These are phyloP conservation scores for Amaranthus tricolor DNA, from an alignment of 179 eudicot genomes.

Conservation along the genomic window DNA sequence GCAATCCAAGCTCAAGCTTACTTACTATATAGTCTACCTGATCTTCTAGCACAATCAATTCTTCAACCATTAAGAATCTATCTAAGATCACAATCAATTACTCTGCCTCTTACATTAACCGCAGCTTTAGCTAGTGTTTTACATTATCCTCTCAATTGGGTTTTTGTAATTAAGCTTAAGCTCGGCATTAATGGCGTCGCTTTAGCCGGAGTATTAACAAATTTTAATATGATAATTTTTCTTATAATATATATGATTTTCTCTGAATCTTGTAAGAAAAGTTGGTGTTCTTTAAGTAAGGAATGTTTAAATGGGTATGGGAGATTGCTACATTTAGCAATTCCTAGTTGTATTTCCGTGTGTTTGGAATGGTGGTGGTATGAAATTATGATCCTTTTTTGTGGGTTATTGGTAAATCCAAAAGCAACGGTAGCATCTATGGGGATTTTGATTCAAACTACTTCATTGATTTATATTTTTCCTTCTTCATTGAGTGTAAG, in stretches of 20 bases:
- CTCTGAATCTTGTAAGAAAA: constrained; percentile 15
- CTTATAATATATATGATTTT: constrained; percentile 22
- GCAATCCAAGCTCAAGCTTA: constrained; percentile 41
- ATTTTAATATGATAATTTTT: constrained; percentile 25
- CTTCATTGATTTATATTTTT: constrained; percentile 45
- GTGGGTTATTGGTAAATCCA: constrained; percentile 39
- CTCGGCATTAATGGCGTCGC: constrained; percentile 44
- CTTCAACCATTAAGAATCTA: constrained; percentile 38
- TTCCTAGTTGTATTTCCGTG: constrained; percentile 47
- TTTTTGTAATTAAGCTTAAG: constrained; percentile 23
- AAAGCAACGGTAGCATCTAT: constrained; percentile 36
- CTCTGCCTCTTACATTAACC: constrained; percentile 35
- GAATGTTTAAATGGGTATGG: constrained; percentile 18
- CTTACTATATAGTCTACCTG: constrained; percentile 34
- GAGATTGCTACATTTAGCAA: constrained; percentile 27
- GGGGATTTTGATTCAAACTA: constrained; percentile 47
- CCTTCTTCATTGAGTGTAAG: constrained; percentile 35
- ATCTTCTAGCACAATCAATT: constrained; percentile 36
- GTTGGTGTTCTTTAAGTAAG: constrained; percentile 9
- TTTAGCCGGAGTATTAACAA: constrained; percentile 30
- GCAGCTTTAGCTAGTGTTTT: constrained; percentile 28
- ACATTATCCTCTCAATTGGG: constrained; percentile 36
- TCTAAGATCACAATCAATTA: constrained; percentile 44
- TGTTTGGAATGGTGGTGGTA: constrained; percentile 58
- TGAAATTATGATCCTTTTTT: constrained; percentile 42